A percentile compares a stretch with the other conserved stretches of the same genome.
Conservation (phyloP, 208 protist genomes). For the Trypanosoma scelopori region DNA sequence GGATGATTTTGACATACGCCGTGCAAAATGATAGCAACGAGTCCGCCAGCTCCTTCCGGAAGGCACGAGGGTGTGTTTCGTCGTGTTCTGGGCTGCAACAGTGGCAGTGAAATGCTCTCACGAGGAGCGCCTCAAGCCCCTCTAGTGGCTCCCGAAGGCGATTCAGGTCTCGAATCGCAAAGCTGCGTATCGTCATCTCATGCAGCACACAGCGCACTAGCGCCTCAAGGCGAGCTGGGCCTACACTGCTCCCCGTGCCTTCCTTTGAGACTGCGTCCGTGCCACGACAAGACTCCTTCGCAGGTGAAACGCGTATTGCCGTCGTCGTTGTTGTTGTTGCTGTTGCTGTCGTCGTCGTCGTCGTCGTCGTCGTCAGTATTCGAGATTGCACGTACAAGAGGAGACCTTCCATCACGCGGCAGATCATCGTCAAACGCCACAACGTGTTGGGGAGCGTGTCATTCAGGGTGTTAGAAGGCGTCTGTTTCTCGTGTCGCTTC, state of each 20-base stretch:
- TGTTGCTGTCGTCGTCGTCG: too few relatives aligned
- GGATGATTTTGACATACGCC: conserved; percentile 27
- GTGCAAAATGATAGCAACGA: conserved; percentile 21
- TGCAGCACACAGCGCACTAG: conserved; percentile 10
- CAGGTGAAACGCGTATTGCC: background rate
- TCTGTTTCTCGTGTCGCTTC: background rate
- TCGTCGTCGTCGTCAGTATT: too few relatives aligned
- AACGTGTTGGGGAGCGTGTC: conserved; percentile 22
- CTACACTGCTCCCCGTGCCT: background rate
- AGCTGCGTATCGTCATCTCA: conserved; percentile 18
- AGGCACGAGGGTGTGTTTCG: conserved; percentile 1
- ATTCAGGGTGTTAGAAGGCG: too few relatives aligned
- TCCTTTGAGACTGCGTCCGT: background rate
- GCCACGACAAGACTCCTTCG: too few relatives aligned
- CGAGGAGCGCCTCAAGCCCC: conserved; percentile 15
- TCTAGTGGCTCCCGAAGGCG: conserved; percentile 2
- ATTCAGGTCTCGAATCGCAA: conserved; percentile 1
- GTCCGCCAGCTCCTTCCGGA: conserved; percentile 11
- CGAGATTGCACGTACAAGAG: background rate
- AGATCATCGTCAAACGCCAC: conserved; percentile 20
- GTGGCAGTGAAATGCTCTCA: conserved; percentile 11
- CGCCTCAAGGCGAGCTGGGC: background rate
- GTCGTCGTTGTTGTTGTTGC: too few relatives aligned
- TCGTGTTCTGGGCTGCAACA: conserved; percentile 5
- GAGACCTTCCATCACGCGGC: conserved; percentile 21